Conservation (phyloP, 2,329 filamentous ascomycete genomes). For the Penicillium crustosum region DNA sequence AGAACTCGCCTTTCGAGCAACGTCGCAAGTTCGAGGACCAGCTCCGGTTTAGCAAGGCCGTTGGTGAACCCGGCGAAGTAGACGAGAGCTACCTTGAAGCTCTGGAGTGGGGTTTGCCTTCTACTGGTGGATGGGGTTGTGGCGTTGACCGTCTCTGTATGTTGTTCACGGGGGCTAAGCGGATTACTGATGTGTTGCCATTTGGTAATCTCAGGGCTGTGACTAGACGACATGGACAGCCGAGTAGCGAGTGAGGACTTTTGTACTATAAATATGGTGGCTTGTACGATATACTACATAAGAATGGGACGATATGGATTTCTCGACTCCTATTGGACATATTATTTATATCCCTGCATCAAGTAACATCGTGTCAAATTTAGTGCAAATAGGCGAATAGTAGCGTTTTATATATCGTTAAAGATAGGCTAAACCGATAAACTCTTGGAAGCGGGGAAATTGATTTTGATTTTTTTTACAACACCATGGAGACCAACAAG, state of each 20-base stretch:
- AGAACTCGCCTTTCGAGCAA: slow-evolving; percentile 89
- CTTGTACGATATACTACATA: slow-evolving; percentile 9
- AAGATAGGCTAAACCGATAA: slow-evolving; percentile 4
- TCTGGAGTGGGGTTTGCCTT: slow-evolving; percentile 85
- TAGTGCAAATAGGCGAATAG: neutral
- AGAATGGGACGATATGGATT: neutral
- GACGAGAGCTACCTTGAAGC: slow-evolving; percentile 84
- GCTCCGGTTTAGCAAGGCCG: slow-evolving; percentile 48
- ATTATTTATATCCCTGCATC: neutral
- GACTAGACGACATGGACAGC: slow-evolving; percentile 29
- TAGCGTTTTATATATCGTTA: neutral
- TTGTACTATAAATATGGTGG: neutral
- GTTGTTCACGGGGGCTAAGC: slow-evolving; percentile 75
- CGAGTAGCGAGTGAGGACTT: slow-evolving; percentile 4
- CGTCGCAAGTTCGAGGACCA: slow-evolving; percentile 74
- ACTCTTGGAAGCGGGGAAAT: slow-evolving; percentile 9
- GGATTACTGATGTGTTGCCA: slow-evolving; percentile 81
- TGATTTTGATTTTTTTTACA: slow-evolving; percentile 4
- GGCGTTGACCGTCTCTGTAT: slow-evolving; percentile 89
- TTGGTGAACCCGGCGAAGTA: slow-evolving; percentile 50
- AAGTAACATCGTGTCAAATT: neutral
- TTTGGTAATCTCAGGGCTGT: slow-evolving; percentile 76
- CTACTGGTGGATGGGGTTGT: slow-evolving; percentile 95
- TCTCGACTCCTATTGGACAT: slow-evolving; percentile 2
- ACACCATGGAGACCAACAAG: slow-evolving; percentile 22